Evolutionary conservation across 202 grass and related monocot genomes (phyloP).

Genomic region (Saccharum hybrid): DNA sequence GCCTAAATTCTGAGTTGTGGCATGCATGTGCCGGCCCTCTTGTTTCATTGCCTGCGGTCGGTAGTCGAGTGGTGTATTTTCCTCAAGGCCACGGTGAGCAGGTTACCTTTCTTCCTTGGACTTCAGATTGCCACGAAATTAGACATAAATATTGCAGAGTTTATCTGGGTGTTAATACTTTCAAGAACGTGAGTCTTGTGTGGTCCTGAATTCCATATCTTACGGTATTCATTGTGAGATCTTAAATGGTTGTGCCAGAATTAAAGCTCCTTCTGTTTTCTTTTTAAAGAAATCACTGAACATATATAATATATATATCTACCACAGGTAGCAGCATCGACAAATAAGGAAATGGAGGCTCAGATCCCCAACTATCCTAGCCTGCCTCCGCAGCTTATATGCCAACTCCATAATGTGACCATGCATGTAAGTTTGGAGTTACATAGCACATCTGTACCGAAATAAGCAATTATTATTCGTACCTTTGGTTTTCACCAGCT

Average conservation of each 20-base stretch:
- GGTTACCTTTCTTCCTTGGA: slow-evolving; percentile 60
- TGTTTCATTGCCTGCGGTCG: slow-evolving; percentile 78
- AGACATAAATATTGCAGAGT: slow-evolving; percentile 13
- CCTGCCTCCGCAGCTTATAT: slow-evolving; percentile 89
- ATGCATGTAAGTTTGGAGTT: slow-evolving; percentile 81
- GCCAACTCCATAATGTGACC: slow-evolving; percentile 94
- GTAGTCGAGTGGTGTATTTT: slow-evolving; percentile 91
- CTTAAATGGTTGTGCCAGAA: slow-evolving; percentile 22
- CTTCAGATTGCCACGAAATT: slow-evolving; percentile 13
- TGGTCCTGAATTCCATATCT: slow-evolving; percentile 34
- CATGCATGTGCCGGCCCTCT: slow-evolving; percentile 96
- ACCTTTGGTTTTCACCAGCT: slow-evolving; percentile 29
- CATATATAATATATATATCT: slow-evolving; percentile 34
- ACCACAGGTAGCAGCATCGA: slow-evolving; percentile 81
- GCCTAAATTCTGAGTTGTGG: slow-evolving; percentile 97
- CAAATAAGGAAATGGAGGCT: slow-evolving; percentile 94
- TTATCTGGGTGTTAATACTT: neutral
- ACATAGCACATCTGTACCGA: slow-evolving; percentile 18
- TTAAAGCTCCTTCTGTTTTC: neutral
- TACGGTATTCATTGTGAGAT: neutral
- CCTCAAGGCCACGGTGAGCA: slow-evolving; percentile 97
- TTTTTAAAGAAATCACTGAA: neutral
- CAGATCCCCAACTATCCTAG: slow-evolving; percentile 94
- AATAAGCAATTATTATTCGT: slow-evolving; percentile 3
- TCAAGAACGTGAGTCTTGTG: slow-evolving; percentile 1